Evolutionary conservation across 2,329 filamentous ascomycete species (phyloP), one percentile per base, ranked within the genome.

Genomic region (Aspergillus quadricinctus): DNA sequence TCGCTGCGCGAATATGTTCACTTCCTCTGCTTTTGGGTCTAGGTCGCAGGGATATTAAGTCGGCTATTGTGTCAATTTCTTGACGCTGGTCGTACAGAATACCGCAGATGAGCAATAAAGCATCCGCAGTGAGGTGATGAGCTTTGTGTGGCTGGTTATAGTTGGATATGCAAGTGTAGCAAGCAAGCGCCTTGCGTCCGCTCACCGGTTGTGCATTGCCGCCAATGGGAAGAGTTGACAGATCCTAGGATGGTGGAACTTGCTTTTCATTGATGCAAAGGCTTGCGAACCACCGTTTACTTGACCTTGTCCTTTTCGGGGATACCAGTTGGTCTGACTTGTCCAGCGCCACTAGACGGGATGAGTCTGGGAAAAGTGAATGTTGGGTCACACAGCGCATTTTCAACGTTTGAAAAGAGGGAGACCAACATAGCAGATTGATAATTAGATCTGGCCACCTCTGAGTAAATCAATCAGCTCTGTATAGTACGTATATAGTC

Each of bases 321-420:
- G 23, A 46, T 46, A 46, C 6, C 21, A 14, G 43, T 23, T 35
- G 37, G 49, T 59, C 57, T 61, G 61, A 61, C 59, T 61, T 62
- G 61, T 62, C 59, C 46, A 60, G 53, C 58, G 57, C 58, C 59
- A 62, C 61, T 17, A 53, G 48, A 57, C 55, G 21, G 50, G 21
- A 4, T 17, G 43, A 7, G 21, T 46, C 43, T 21, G 21, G 25
- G 28, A 31, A 19, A n/a, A 19, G 48, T 35, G 19, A 23, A 6
- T 46, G 23, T 17, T 27, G 21, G 58, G 56, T 58, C 58, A 50
- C 55, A 54, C 50, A 53, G 57, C 50, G 4, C 43, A 19, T 43
- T 27, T 23, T 46, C 43, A 6, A 25, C 11, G 11, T 46, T 21
- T 27, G 10, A 23, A 19, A 23, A 46, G 21, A 11, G 40, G 21